Evolutionary conservation across 1,139 yeast species (phyloP), one percentile per base, ranked within the genome.

Genomic region (Diutina neorugosa): DNA sequence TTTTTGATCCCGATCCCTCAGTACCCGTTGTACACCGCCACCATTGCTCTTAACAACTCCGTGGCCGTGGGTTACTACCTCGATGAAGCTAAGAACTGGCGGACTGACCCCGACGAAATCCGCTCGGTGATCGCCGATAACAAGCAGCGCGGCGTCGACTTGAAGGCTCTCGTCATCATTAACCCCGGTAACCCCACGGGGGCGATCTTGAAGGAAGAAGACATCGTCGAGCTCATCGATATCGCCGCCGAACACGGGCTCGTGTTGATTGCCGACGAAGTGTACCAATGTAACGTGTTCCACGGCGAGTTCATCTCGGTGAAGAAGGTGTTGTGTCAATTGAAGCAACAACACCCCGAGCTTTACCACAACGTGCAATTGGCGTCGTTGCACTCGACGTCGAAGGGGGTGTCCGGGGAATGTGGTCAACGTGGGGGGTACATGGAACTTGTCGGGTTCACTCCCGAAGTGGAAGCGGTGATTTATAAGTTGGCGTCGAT

Each of bases 341-440:
- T 90, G 60, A 82, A 83, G 57, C 69, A 69, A 53, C 65, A 74
- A 43, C 67, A 77, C 57, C 80, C 81, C 14, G 77, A 78, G 20
- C 64, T 69, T 54, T 91, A 82, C 66, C 77, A 77, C 55, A 74
- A 81, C 56, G 94, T 93, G 49, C 96, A 90, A 64, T 77, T 94
- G 57, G 98, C 95, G 2, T 91, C 98, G 1, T 74, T 93, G 59
- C 98, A 93, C 67, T 90, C 98, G 16, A 90, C 96, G 44, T 91
- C 98, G 19, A 93, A 93, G 71, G 98, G 98, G 65, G 88, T 90
- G 63, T 80, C 90, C 60, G 99, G 98, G 56, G 98, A 93, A 71
- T 93, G 98, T 76, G 98, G 98, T 55, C 98, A 93, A 72, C 84
- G 98, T 69, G 98, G 98, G 62, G 98, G 99, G 4, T 94, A 91